These are phyloP conservation scores for Cyclotella cryptica DNA, from an alignment of 108 stramenopile genomes.

Conservation along the genomic window DNA sequence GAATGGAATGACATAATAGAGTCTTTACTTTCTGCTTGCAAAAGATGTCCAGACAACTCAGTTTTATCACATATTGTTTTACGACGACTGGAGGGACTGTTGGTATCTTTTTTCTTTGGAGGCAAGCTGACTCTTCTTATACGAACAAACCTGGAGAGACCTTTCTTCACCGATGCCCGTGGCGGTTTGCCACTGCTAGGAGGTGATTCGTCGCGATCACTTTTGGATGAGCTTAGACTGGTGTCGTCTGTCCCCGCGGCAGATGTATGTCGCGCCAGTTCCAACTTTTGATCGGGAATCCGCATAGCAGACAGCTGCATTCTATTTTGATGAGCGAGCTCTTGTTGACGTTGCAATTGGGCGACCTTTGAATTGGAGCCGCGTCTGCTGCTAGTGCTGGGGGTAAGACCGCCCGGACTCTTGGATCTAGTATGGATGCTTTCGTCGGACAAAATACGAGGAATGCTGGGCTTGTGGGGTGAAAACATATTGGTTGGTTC, in stretches of 20 bases:
- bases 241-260: neutral
- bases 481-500: neutral
- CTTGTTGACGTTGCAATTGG: slow-evolving; percentile 31
- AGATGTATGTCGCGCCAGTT: neutral
- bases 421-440: neutral
- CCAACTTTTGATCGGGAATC: neutral
- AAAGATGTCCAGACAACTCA: neutral
- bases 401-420: neutral
- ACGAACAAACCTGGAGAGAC: neutral
- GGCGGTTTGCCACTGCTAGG: neutral
- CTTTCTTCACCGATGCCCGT: neutral
- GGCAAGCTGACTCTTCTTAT: neutral
- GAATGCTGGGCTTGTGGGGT: neutral
- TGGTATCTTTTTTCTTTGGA: neutral
- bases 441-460: neutral
- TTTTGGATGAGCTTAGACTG: neutral
- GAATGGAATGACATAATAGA: neutral
- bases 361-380: slow-evolving; percentile 14
- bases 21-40: neutral
- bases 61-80: neutral
- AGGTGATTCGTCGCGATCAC: neutral
- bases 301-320: neutral
- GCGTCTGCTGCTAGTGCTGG: neutral
- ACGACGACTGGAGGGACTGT: neutral
- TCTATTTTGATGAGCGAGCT: slow-evolving; percentile 17